Percentiles rank a stretch among this genome's conserved stretches.
Evolutionary conservation across 495 filamentous ascomycete species (phyloP).

Genomic region (Xylaria longipes): DNA sequence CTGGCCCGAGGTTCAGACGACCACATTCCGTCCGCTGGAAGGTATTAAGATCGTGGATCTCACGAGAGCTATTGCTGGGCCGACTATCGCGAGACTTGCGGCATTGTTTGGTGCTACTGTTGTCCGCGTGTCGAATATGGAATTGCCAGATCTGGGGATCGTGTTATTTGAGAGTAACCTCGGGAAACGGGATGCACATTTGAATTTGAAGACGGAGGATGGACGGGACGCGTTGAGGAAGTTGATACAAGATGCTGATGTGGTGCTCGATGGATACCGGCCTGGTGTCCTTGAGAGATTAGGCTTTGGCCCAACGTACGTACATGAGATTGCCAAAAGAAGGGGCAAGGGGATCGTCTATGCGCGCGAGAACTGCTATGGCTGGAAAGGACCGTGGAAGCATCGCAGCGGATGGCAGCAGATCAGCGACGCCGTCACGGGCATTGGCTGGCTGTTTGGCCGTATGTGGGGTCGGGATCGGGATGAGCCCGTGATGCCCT

Average conservation of each 20-base stretch:
- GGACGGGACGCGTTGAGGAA: constrained; percentile 50
- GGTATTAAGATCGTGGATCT: constrained; percentile 67
- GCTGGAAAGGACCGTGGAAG: constrained; percentile 60
- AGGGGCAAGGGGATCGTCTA: constrained; percentile 56
- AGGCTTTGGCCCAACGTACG: constrained; percentile 56
- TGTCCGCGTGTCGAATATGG: constrained; percentile 62
- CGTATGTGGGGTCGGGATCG: constrained; percentile 61
- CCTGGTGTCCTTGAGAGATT: constrained; percentile 57
- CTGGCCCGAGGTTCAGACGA: constrained; percentile 43
- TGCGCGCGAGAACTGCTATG: constrained; percentile 64
- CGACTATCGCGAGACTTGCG: constrained; percentile 58
- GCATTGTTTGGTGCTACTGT: constrained; percentile 68
- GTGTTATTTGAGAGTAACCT: constrained; percentile 61
- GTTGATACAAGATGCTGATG: constrained; percentile 60
- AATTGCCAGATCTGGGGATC: constrained; percentile 54
- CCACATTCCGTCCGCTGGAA: constrained; percentile 54
- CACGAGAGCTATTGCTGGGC: constrained; percentile 67
- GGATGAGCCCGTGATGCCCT: constrained; percentile 64
- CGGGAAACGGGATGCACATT: constrained; percentile 62
- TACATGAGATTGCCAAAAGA: constrained; percentile 57
- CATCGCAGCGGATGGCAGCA: constrained; percentile 63
- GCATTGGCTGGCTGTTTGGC: constrained; percentile 64
- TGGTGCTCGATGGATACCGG: constrained; percentile 65
- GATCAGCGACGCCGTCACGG: constrained; percentile 58
- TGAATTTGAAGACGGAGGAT: constrained; percentile 55